A percentile compares a stretch with the other conserved stretches of the same genome.
Conservation (phyloP, 208 protist species). For the Trypanosomatidae sp. region DNA sequence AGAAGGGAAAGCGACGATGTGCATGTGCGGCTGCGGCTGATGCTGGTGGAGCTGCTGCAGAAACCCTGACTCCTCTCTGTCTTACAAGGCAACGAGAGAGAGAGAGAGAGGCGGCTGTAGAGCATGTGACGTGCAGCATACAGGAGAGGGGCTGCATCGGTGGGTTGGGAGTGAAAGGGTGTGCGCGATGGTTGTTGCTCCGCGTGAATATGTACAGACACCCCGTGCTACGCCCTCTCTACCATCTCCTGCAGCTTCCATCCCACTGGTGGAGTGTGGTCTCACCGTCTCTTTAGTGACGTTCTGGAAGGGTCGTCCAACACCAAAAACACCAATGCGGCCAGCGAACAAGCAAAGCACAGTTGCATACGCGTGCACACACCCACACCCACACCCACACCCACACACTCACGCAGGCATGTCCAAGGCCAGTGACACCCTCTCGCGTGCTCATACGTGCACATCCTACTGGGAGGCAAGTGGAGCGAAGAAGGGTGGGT, state of each 20-base stretch:
- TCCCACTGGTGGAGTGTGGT: not conserved
- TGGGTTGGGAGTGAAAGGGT: not conserved
- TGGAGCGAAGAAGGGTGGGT: not conserved
- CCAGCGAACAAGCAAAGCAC: not conserved
- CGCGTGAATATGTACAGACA: not conserved
- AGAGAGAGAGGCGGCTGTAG: not conserved
- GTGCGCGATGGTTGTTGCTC: not conserved
- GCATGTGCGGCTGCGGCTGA: not conserved
- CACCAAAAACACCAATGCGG: not conserved
- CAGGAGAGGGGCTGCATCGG: not conserved
- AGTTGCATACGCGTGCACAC: not conserved
- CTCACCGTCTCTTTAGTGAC: not conserved
- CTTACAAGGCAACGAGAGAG: not conserved
- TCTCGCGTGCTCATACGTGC: not conserved
- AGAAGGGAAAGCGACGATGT: not conserved
- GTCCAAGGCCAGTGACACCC: not conserved
- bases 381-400: not conserved
- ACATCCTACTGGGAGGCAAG: not conserved
- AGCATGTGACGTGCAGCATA: slow-evolving; percentile 3
- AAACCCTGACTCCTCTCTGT: not conserved
- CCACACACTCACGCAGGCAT: not conserved
- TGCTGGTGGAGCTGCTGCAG: not conserved
- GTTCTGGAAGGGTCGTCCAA: not conserved
- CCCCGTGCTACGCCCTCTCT: not conserved
- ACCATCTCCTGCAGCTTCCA: not conserved